Evolutionary conservation across 2,329 filamentous ascomycete genomes (phyloP).

Genomic region (Aureobasidium sp.): DNA sequence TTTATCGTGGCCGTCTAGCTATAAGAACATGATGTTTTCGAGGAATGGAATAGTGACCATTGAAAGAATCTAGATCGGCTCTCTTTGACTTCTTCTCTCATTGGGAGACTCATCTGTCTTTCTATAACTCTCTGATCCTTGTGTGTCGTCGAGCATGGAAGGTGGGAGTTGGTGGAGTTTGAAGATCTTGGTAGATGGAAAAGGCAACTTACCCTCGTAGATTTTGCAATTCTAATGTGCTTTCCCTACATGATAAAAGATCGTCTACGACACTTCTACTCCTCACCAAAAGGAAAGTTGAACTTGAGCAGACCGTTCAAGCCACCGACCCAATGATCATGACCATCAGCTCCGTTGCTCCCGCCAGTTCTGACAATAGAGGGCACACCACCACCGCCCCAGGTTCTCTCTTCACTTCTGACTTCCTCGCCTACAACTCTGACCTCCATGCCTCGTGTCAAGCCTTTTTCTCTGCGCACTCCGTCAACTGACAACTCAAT

Average conservation of each 20-base stretch:
- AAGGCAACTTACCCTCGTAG: too few species aligned
- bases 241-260: background rate
- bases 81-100: too few species aligned
- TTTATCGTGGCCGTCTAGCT: too few species aligned
- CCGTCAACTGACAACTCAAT: slow-evolving; percentile 45
- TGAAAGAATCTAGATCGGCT: too few species aligned
- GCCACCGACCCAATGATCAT: slow-evolving; percentile 95
- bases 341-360: slow-evolving; percentile 42
- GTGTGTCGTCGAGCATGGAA: too few species aligned
- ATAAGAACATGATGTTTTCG: too few species aligned
- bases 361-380: slow-evolving; percentile 66
- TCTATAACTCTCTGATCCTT: too few species aligned
- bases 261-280: background rate
- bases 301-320: slow-evolving; percentile 92
- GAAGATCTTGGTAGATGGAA: too few species aligned
- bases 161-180: too few species aligned
- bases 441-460: slow-evolving; percentile 56
- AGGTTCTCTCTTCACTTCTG: slow-evolving; percentile 39
- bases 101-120: too few species aligned
- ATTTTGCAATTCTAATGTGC: background rate
- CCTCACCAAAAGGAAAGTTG: slow-evolving; percentile 88
- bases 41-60: too few species aligned
- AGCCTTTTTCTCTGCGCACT: slow-evolving; percentile 32
- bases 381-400: slow-evolving; percentile 78
- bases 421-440: slow-evolving; percentile 82